These are phyloP conservation scores for Candida tallmaniae DNA, from an alignment of 805 yeast species.

Conservation along the genomic window DNA sequence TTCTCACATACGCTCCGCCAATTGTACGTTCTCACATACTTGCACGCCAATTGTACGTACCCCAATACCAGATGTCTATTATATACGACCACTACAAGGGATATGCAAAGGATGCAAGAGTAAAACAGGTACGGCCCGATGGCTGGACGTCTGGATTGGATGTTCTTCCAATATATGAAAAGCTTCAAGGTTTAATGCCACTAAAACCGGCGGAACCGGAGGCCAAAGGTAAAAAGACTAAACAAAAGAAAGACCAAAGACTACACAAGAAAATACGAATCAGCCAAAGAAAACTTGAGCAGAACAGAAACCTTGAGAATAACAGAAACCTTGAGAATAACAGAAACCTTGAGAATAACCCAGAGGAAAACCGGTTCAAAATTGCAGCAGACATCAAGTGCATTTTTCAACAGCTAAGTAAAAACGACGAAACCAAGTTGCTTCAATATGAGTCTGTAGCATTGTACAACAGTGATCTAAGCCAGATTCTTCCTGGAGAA, in stretches of 20 bases:
- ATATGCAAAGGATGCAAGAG: conserved; percentile 6
- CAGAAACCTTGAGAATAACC: conserved; percentile 9
- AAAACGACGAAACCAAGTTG: conserved; percentile 20
- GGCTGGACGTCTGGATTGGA: conserved; percentile 12
- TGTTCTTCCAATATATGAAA: conserved; percentile 4
- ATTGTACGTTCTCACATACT: no score
- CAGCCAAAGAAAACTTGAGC: conserved; percentile 5
- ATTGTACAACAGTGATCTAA: conserved; percentile 54
- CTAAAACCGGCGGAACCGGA: no score
- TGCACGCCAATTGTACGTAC: no score
- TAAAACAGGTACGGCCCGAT: conserved; percentile 2
- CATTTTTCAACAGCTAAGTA: conserved; percentile 13
- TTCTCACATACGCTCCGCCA: no score
- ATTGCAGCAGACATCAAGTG: conserved; percentile 15
- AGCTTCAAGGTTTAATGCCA: no score
- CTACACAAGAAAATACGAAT: conserved; percentile 9
- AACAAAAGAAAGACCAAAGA: conserved; percentile 6
- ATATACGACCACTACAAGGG: conserved; percentile 12
- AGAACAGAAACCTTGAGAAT: conserved; percentile 1
- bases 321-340: conserved; percentile 6
- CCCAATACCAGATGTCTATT: no score
- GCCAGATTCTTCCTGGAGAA: conserved; percentile 55
- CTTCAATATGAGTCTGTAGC: conserved; percentile 55
- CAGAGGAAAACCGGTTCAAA: conserved; percentile 10
- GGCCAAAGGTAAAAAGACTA: conserved; percentile 4